These are phyloP conservation scores for Aureobasidium pullulans DNA, from an alignment of 2,329 filamentous ascomycete species.

Conservation along the genomic window DNA sequence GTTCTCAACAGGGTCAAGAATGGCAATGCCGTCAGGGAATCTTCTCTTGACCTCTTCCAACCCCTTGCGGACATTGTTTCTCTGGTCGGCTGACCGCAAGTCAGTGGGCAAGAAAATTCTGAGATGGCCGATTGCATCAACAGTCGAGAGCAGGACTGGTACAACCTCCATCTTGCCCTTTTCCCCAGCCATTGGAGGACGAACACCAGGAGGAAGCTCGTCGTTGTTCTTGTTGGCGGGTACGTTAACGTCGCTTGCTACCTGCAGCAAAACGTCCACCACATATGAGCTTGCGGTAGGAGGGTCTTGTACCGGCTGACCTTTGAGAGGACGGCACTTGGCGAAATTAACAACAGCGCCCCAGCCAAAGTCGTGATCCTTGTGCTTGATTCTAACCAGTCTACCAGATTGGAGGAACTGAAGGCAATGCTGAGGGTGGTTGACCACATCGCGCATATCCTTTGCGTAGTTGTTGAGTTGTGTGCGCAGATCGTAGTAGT, in stretches of 20 bases:
- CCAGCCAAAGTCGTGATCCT: conserved; percentile 84
- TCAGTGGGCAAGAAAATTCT: conserved; percentile 78
- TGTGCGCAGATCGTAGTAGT: conserved; percentile 86
- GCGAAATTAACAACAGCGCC: conserved; percentile 78
- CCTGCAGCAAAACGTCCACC: conserved; percentile 69
- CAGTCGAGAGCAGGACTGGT: conserved; percentile 75
- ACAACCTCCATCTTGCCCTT: conserved; percentile 71
- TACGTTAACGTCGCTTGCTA: conserved; percentile 51
- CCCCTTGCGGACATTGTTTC: conserved; percentile 58
- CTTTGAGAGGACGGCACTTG: conserved; percentile 51
- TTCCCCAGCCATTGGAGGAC: conserved; percentile 55
- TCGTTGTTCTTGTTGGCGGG: conserved; percentile 25
- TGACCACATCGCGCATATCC: conserved; percentile 87
- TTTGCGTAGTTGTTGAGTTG: conserved; percentile 76
- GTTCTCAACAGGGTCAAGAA: conserved; percentile 88
- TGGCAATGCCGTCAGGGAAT: conserved; percentile 85
- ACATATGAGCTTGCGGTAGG: conserved; percentile 70
- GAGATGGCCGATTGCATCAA: conserved; percentile 77
- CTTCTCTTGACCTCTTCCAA: conserved; percentile 74
- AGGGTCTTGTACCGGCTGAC: conserved; percentile 58
- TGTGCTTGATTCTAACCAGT: conserved; percentile 75
- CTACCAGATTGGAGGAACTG: conserved; percentile 84
- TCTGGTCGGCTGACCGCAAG: conserved; percentile 58
- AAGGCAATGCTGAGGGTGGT: conserved; percentile 78
- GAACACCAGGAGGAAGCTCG: conserved; percentile 54